Conservation (phyloP, 164 flowering plant genomes). For the Vitis cinerea region DNA sequence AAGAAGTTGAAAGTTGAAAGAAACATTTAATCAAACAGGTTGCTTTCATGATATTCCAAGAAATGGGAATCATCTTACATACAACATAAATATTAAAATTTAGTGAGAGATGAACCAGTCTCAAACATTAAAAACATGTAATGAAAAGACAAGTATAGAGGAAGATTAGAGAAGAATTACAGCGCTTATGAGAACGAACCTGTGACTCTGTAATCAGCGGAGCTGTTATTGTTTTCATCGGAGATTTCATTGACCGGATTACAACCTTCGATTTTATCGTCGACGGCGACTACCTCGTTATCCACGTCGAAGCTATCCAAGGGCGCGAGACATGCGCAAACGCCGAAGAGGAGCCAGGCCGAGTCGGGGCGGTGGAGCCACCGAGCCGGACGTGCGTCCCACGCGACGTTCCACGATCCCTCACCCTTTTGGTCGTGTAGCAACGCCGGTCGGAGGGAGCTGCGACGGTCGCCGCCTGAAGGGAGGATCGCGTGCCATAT, state of each 20-base stretch:
- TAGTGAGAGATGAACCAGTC: too few relatives aligned
- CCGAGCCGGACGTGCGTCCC: conserved; percentile 84
- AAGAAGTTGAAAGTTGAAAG: neutral
- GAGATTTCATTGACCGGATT: conserved; percentile 6
- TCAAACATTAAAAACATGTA: neutral
- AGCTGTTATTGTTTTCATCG: conserved; percentile 12
- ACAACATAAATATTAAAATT: too few relatives aligned
- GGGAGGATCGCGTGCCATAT: conserved; percentile 76
- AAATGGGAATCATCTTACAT: too few relatives aligned
- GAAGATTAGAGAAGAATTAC: too few relatives aligned
- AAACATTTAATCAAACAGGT: neutral
- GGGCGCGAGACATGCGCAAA: conserved; percentile 55
- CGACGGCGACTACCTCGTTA: conserved; percentile 7
- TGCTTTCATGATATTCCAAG: neutral
- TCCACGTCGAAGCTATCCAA: conserved; percentile 10
- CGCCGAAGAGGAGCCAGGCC: conserved; percentile 83
- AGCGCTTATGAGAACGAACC: conserved; percentile 29
- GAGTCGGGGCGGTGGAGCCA: conserved; percentile 87
- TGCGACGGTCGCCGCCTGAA: conserved; percentile 19
- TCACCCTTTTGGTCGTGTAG: conserved; percentile 52
- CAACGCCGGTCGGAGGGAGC: conserved; percentile 13
- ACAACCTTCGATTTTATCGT: neutral
- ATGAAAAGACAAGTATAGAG: neutral
- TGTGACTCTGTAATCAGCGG: conserved; percentile 51
- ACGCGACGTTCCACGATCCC: conserved; percentile 87